Conservation (phyloP, 1,139 yeast genomes). For the Lodderomyces orthopsilosis region DNA sequence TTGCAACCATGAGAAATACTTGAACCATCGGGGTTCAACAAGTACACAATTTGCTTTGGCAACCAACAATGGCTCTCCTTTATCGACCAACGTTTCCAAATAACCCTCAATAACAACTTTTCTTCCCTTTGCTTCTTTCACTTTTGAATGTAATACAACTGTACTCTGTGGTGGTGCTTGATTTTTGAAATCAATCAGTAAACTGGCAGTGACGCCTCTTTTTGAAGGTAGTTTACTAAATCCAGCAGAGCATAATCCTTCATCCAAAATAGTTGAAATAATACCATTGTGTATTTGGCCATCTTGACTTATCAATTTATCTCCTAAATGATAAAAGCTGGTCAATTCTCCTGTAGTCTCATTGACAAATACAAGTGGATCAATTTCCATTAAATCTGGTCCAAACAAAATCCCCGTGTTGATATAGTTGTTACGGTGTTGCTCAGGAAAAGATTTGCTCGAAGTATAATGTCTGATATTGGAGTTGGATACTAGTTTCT, state of each 20-base stretch:
- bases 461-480: constrained; percentile 24
- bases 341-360: constrained; percentile 45
- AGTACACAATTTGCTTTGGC: constrained; percentile 63
- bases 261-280: constrained; percentile 80
- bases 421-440: constrained; percentile 61
- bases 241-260: constrained; percentile 83
- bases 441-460: constrained; percentile 54
- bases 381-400: constrained; percentile 58
- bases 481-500: constrained; percentile 26
- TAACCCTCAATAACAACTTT: constrained; percentile 74
- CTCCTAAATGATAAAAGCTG: constrained; percentile 71
- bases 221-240: constrained; percentile 79
- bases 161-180: constrained; percentile 68
- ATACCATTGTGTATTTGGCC: constrained; percentile 87
- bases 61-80: constrained; percentile 29
- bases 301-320: constrained; percentile 60
- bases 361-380: constrained; percentile 59
- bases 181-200: constrained; percentile 61
- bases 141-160: constrained; percentile 66
- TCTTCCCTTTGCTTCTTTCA: constrained; percentile 68
- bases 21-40: constrained; percentile 82
- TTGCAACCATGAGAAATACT: constrained; percentile 61
- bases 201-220: constrained; percentile 86
- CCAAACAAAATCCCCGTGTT: constrained; percentile 67
- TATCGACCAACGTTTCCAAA: constrained; percentile 45